Percentiles rank a stretch among this genome's conserved stretches.
These are phyloP conservation scores for Moricandia moricandioides DNA, from an alignment of 345 rosid species.

Conservation along the genomic window DNA sequence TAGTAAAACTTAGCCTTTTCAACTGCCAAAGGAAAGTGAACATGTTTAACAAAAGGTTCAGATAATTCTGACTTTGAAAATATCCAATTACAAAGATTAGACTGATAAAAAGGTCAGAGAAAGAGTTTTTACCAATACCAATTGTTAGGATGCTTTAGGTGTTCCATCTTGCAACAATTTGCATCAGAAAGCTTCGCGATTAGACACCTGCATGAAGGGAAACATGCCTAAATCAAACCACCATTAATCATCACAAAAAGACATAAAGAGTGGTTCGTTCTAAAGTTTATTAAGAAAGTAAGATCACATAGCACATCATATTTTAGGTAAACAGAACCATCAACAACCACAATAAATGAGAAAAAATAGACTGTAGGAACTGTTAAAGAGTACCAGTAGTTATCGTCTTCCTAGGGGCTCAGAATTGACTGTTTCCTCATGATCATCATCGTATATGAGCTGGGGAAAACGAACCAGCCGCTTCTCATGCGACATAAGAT, in stretches of 20 bases:
- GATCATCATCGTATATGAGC: background rate
- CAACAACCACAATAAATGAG: no score
- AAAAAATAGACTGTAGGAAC: background rate
- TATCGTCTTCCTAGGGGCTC: background rate
- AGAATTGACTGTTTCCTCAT: background rate
- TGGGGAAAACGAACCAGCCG: background rate
- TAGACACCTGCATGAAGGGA: background rate
- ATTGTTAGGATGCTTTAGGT: no score
- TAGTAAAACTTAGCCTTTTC: slow-evolving; percentile 79
- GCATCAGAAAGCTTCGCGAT: no score
- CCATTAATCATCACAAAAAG: background rate
- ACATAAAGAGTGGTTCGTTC: background rate
- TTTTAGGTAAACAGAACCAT: background rate
- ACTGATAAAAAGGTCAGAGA: no score
- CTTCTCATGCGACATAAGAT: background rate
- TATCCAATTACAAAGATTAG: no score
- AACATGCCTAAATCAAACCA: no score
- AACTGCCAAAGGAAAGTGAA: slow-evolving; percentile 44
- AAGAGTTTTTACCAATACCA: no score
- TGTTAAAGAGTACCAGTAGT: background rate
- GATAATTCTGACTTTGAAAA: no score
- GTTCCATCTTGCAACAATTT: no score
- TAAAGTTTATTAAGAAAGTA: background rate
- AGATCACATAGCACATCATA: background rate
- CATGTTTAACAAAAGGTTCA: no score